Conservation (phyloP, 192 early-diverging fungal species). For the Ambispora gerdemannii region DNA sequence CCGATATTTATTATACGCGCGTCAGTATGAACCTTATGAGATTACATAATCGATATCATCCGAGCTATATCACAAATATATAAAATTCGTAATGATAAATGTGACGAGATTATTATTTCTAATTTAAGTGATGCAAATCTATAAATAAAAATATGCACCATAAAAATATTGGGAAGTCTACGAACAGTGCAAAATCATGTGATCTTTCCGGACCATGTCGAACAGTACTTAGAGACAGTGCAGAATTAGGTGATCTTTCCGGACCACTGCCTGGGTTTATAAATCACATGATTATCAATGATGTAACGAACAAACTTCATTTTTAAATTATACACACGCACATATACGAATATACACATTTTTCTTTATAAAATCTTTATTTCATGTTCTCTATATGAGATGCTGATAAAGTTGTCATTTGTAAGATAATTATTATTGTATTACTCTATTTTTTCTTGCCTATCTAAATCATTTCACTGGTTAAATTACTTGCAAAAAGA, state of each 20-base stretch:
- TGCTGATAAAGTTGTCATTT: background rate
- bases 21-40: too few relatives aligned
- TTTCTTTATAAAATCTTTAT: background rate
- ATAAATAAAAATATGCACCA: too few relatives aligned
- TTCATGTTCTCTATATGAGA: background rate
- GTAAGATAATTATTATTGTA: background rate
- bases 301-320: background rate
- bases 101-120: too few relatives aligned
- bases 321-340: background rate
- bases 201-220: background rate
- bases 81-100: too few relatives aligned
- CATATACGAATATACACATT: too few relatives aligned
- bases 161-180: too few relatives aligned
- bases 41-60: too few relatives aligned
- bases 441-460: background rate
- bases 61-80: too few relatives aligned
- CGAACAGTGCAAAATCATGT: too few relatives aligned
- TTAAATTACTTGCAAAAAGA: background rate
- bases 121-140: too few relatives aligned
- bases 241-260: background rate
- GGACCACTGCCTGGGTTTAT: background rate
- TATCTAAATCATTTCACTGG: background rate
- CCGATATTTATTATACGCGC: too few relatives aligned
- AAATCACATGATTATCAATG: background rate
- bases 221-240: background rate